phyloP scores from a whole-genome alignment of 352 stramenopile genomes.

The Phytophthora palmivora region DNA sequence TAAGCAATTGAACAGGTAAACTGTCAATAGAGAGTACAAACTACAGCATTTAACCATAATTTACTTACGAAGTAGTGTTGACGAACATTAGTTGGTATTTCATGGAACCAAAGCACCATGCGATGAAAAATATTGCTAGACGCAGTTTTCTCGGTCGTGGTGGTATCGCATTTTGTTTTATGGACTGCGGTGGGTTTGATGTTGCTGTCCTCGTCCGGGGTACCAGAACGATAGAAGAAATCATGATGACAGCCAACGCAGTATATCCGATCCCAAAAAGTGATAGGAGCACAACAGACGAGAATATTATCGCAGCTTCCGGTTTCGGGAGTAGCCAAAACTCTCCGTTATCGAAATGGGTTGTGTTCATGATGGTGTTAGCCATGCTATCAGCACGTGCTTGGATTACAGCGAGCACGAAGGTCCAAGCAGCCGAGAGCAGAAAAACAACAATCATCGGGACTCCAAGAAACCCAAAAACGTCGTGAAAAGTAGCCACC shows the following conservation, averaged over 20 bases:
- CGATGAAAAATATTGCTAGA: background rate
- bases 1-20: slow-evolving; percentile 22
- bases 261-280: slow-evolving; percentile 44
- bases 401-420: slow-evolving; percentile 46
- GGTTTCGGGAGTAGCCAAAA: slow-evolving; percentile 53
- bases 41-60: background rate
- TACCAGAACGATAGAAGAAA: slow-evolving; percentile 26
- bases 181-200: background rate
- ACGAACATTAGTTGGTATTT: slow-evolving; percentile 17
- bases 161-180: background rate
- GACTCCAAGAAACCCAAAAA: slow-evolving; percentile 46
- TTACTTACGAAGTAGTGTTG: slow-evolving; percentile 24
- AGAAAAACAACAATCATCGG: slow-evolving; percentile 48
- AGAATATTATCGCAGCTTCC: slow-evolving; percentile 25
- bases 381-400: slow-evolving; percentile 35
- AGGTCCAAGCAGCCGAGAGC: slow-evolving; percentile 39
- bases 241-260: slow-evolving; percentile 38
- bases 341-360: slow-evolving; percentile 47
- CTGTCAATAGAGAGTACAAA: background rate
- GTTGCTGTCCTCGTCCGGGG: background rate
- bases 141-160: background rate
- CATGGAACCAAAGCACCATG: slow-evolving; percentile 2
- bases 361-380: slow-evolving; percentile 47
- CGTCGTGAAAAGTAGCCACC: slow-evolving; percentile 32
- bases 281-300: slow-evolving; percentile 28